These are phyloP conservation scores for Platanthera guangdongensis DNA, from an alignment of 106 monocot species.

Conservation along the genomic window DNA sequence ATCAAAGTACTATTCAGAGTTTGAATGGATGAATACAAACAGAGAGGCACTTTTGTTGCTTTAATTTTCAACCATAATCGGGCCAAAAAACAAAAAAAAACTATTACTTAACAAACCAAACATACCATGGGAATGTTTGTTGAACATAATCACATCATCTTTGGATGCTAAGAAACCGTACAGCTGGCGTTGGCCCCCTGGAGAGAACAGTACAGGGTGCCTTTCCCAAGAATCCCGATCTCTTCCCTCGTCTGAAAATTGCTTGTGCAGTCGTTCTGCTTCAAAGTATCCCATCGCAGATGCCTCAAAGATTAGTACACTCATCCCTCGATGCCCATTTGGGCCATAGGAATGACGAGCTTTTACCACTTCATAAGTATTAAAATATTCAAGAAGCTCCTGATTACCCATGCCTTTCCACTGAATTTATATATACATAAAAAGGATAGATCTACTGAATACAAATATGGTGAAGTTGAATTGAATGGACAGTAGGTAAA, in stretches of 20 bases:
- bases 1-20: not conserved
- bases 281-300: constrained; percentile 42
- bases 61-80: not conserved
- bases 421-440: constrained; percentile 18
- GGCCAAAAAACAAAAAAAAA: not conserved
- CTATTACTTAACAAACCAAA: not conserved
- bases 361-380: constrained; percentile 43
- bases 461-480: not conserved
- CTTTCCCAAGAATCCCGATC: constrained; percentile 51
- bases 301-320: constrained; percentile 46
- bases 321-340: constrained; percentile 80
- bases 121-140: constrained; percentile 44
- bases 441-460: not conserved
- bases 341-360: constrained; percentile 94
- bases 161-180: constrained; percentile 58
- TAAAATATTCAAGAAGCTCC: constrained; percentile 89
- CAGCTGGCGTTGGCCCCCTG: constrained; percentile 45
- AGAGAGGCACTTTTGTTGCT: not conserved
- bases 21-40: not conserved
- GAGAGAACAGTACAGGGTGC: constrained; percentile 20
- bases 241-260: constrained; percentile 37
- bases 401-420: constrained; percentile 91
- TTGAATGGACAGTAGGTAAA: not conserved
- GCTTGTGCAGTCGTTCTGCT: constrained; percentile 54
- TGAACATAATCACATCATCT: constrained; percentile 56